Evolutionary conservation across 1,139 yeast genomes (phyloP), one percentile per base, ranked within the genome.

Genomic region (Geotrichum phurueaensis): DNA sequence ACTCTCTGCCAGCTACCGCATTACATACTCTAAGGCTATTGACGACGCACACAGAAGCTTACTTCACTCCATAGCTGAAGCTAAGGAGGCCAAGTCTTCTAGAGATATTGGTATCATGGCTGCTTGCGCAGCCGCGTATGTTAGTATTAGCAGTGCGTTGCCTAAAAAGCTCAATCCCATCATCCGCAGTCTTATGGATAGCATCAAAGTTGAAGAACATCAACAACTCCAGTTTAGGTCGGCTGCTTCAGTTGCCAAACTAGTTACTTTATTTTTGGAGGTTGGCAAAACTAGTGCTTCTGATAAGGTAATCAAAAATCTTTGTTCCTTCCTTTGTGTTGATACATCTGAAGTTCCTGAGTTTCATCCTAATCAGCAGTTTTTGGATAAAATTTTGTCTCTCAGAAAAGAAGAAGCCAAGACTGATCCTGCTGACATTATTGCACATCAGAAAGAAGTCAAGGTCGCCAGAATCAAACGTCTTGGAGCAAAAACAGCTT

Each of bases 261-360:
- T 95, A 61, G 83, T 92, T 48, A 71, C 76, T 36, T 80, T 82
- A 66, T 80, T 95, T 64, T 78, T 84, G 51, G 73, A 72, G 0
- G 76, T 76, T 13, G 84, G 83, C 12, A 91, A 92, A 68, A 73
- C 73, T 23, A 85, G 85, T 51, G 96, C 95, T 2, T 86, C 94
- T 2, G 96, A 90, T 68, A 95, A 94, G 71, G 87, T 94, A 65
- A 83, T 89, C 58, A 92, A 90, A 71, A 95, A 95, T 69, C 77
- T 95, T 60, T 89, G 97, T 75, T 96, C 96, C 0, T 94, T 94
- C 71, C 73, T 94, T 56, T 94, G 99, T 76, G 97, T 92, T 51
- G 99, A 94, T 72, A 90, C 97, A 0, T 83, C 95, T 5, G 98
- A 92, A 72, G 97, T 94, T 45, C 99, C 99, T 2, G 98, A 91